Evolutionary conservation across 495 filamentous ascomycete species (phyloP), one percentile per base, ranked within the genome.

Genomic region (Penicillium longicatenatum): DNA sequence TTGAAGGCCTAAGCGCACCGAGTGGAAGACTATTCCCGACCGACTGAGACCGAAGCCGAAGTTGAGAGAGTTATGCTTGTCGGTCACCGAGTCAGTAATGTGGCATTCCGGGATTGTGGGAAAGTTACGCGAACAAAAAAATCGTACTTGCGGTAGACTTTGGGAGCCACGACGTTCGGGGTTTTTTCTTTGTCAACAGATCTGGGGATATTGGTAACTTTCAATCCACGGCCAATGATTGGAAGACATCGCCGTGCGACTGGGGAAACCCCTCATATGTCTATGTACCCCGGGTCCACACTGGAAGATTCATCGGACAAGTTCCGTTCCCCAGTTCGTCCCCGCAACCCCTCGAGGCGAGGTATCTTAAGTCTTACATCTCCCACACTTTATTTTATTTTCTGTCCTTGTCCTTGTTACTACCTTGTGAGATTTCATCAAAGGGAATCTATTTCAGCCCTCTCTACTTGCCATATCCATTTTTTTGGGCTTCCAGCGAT

Each of bases 261-360:
- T 22, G 37, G 37, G 16, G 37, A 39, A 39, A n/a, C 37, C 37
- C 37, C 37, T 46, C 43, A 21, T 14, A 22, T 22, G 14, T 22
- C 9, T 19, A 8, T 46, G 43, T 26, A 21, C 43, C 22, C 43
- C 14, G 20, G 30, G 48, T 21, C 17, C 48, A 51, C 48, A 24
- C 3, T 21, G 33, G 30, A 21, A 24, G 19, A 29, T 16, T 6
- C 21, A 6, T 35, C 48, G 48, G 48, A 11, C 29, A 37, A 35
- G 19, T 21, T 35, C 48, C 48, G 48, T 24, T 51, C 48, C 48
- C 48, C 33, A 51, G 48, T 22, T 29, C 4, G 47, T 24, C 47
- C 47, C 48, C 48, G 20, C 30, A 51, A 37, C n/a, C 29, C 48
- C 46, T 30, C 46, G 22, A 30, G 16, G 7, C 47, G 26, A 48